Evolutionary conservation across 2,329 filamentous ascomycete species (phyloP).

Genomic region (Cladosporium colombiae): DNA sequence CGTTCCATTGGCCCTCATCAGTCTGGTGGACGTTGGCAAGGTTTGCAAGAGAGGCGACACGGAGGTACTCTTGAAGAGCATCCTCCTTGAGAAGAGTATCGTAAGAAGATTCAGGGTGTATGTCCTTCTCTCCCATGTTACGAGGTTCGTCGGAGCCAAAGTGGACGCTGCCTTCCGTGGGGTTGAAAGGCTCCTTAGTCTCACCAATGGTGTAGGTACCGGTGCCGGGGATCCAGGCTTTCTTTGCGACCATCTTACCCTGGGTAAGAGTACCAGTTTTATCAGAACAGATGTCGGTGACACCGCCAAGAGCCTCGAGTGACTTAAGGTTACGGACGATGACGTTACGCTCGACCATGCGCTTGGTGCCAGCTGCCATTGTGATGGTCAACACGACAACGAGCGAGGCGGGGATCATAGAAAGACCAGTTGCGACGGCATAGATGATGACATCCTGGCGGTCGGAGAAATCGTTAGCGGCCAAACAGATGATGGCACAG

Average conservation of each 20-base stretch:
- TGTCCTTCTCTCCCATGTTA: conserved; percentile 19
- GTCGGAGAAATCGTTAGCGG: conserved; percentile 59
- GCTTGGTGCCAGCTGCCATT: conserved; percentile 60
- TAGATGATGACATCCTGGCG: conserved; percentile 64
- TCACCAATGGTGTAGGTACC: conserved; percentile 63
- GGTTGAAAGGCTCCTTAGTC: conserved; percentile 60
- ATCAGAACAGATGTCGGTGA: conserved; percentile 69
- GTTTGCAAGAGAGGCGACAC: conserved; percentile 66
- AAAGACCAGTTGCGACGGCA: conserved; percentile 61
- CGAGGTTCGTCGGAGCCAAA: conserved; percentile 24
- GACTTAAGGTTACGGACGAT: conserved; percentile 66
- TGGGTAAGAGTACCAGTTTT: conserved; percentile 63
- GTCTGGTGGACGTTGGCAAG: conserved; percentile 62
- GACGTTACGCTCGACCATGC: conserved; percentile 65
- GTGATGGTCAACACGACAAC: conserved; percentile 43
- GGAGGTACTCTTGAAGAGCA: conserved; percentile 54
- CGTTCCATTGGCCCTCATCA: conserved; percentile 61
- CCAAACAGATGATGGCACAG: conserved; percentile 69
- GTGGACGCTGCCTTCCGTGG: conserved; percentile 61
- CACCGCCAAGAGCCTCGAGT: conserved; percentile 64
- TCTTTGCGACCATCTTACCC: conserved; percentile 64
- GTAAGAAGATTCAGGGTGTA: conserved; percentile 22
- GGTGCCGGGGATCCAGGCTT: conserved; percentile 61
- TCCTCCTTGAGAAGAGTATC: conserved; percentile 21
- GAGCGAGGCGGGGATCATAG: conserved; percentile 61